phyloP scores from a whole-genome alignment of 1,284 basidiomycete species.

The Trichosporon coremiiforme region DNA sequence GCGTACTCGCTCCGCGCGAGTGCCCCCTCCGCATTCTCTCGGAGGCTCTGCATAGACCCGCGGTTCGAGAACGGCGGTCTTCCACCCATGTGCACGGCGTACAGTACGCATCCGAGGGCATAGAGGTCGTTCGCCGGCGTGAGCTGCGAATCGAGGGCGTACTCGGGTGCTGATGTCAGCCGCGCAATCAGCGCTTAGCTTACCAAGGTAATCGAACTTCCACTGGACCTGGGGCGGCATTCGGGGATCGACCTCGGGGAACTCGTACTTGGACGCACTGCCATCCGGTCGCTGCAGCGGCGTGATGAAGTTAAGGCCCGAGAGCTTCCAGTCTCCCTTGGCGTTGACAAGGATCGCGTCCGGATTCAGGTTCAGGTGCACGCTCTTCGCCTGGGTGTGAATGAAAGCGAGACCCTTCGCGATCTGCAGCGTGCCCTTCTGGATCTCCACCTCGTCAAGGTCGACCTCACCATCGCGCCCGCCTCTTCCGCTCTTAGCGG shows the following conservation, averaged over 20 bases:
- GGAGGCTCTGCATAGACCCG: conserved; percentile 74
- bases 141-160: conserved; percentile 84
- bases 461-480: conserved; percentile 82
- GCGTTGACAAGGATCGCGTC: conserved; percentile 83
- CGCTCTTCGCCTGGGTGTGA: conserved; percentile 83
- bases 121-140: conserved; percentile 91
- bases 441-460: conserved; percentile 68
- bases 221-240: conserved; percentile 81
- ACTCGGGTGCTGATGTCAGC: conserved; percentile 76
- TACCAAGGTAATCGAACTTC: conserved; percentile 93
- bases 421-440: conserved; percentile 92
- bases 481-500: conserved; percentile 61
- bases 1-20: conserved; percentile 44
- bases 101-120: conserved; percentile 85
- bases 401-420: conserved; percentile 92
- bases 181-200: conserved; percentile 33
- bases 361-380: conserved; percentile 87
- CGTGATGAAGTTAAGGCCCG: conserved; percentile 84
- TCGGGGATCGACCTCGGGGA: conserved; percentile 81
- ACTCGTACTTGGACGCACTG: conserved; percentile 76
- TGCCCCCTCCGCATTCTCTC: conserved; percentile 72
- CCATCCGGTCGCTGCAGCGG: conserved; percentile 72
- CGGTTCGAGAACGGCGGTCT: conserved; percentile 85
- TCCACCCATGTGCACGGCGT: conserved; percentile 85
- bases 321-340: conserved; percentile 96